Evolutionary conservation across 257 asterid species (phyloP).

Genomic region (Ballota nigra): DNA sequence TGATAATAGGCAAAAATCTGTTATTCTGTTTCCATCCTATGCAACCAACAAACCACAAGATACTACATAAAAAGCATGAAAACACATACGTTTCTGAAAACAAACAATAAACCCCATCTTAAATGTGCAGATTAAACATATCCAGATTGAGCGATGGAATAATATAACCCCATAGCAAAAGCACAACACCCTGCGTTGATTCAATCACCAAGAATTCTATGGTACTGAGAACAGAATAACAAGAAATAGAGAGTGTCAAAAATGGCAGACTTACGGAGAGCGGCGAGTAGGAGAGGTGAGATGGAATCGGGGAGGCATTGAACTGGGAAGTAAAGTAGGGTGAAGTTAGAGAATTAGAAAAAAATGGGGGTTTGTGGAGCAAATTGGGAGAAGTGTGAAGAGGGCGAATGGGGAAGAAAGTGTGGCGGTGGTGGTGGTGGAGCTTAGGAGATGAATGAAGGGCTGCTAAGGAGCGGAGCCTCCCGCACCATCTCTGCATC

Average conservation of each 20-base stretch:
- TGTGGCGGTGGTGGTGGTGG: conserved; percentile 6
- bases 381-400: conserved; percentile 43
- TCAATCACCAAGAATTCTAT: background rate
- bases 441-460: conserved; percentile 19
- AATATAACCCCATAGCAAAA: background rate
- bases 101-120: background rate
- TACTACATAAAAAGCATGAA: background rate
- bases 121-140: conserved; percentile 4
- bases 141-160: background rate
- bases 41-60: background rate
- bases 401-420: conserved; percentile 27
- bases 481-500: conserved; percentile 42
- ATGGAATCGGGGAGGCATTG: conserved; percentile 28
- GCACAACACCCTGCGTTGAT: background rate
- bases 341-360: conserved; percentile 20
- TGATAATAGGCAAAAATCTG: background rate
- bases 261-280: conserved; percentile 42
- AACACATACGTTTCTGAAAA: background rate
- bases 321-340: conserved; percentile 31
- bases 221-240: background rate
- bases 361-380: conserved; percentile 24
- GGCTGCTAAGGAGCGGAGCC: conserved; percentile 33
- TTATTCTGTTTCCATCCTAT: background rate
- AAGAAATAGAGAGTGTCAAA: background rate
- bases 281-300: conserved; percentile 23